Percentiles rank a stretch among this genome's conserved stretches.
phyloP scores from a whole-genome alignment of 495 filamentous ascomycete species.

The Penicillium dipodomyicola region DNA sequence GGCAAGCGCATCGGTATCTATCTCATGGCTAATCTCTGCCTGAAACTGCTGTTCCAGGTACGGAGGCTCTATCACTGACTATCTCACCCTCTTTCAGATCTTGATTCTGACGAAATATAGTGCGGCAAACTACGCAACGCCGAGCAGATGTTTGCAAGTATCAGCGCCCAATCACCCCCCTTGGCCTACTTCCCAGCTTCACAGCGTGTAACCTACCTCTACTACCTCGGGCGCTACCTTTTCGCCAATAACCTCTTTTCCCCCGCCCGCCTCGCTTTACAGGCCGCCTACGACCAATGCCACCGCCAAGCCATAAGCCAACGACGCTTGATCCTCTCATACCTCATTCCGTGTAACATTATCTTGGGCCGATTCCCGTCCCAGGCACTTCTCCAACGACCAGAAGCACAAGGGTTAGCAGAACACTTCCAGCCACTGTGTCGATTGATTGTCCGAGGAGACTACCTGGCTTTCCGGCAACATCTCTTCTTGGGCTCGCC shows the following conservation, averaged over 20 bases:
- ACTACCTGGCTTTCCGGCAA: conserved; percentile 73
- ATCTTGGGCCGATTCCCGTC: conserved; percentile 85
- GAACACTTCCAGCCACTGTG: conserved; percentile 74
- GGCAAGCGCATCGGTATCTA: conserved; percentile 88
- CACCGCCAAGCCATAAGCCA: conserved; percentile 65
- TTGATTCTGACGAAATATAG: conserved; percentile 21
- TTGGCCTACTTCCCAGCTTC: conserved; percentile 78
- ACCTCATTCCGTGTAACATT: conserved; percentile 79
- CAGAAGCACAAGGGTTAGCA: conserved; percentile 68
- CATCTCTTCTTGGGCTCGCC: conserved; percentile 54
- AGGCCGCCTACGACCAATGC: conserved; percentile 77
- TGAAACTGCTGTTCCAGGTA: conserved; percentile 86
- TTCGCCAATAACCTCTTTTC: conserved; percentile 80
- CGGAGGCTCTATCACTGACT: conserved; percentile 7
- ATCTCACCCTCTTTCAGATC: not conserved
- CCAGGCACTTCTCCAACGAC: conserved; percentile 57
- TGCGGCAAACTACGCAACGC: conserved; percentile 61
- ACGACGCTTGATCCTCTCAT: conserved; percentile 75
- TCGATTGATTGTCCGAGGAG: conserved; percentile 68
- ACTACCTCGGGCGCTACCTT: conserved; percentile 88
- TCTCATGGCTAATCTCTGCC: conserved; percentile 81
- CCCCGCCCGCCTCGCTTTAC: conserved; percentile 67
- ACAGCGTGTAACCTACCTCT: conserved; percentile 87
- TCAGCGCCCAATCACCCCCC: conserved; percentile 77
- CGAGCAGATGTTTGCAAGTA: conserved; percentile 85